Percentiles rank a stretch among this genome's conserved stretches.
Conservation (phyloP, 352 stramenopile genomes). For the Globisporangium barbulae region DNA sequence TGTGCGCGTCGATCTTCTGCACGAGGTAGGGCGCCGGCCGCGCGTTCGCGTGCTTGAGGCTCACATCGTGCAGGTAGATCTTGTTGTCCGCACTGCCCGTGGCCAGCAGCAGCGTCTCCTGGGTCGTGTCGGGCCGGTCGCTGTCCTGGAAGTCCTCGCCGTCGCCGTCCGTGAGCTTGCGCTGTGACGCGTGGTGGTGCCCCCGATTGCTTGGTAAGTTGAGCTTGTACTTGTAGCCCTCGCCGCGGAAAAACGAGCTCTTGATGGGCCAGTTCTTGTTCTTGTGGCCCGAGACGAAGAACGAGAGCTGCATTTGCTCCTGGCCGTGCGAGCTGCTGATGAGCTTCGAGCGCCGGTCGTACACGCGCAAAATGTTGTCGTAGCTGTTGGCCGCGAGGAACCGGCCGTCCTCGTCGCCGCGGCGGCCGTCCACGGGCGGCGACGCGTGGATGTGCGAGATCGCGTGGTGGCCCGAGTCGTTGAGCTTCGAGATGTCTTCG, state of each 20-base stretch:
- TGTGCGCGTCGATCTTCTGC: conserved; percentile 86
- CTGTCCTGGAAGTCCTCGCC: conserved; percentile 63
- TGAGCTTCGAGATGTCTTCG: conserved; percentile 74
- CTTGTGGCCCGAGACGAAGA: conserved; percentile 80
- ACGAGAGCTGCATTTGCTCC: conserved; percentile 78
- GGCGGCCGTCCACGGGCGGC: conserved; percentile 51
- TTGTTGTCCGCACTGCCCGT: conserved; percentile 86
- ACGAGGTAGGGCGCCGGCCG: conserved; percentile 56
- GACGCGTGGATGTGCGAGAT: conserved; percentile 86
- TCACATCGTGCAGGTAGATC: conserved; percentile 87
- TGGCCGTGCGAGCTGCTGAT: conserved; percentile 68
- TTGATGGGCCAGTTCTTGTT: conserved; percentile 92
- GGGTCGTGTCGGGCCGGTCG: conserved; percentile 40
- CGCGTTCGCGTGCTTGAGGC: conserved; percentile 44
- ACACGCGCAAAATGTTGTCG: conserved; percentile 88
- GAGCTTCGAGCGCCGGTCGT: conserved; percentile 79
- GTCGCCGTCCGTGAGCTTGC: conserved; percentile 80
- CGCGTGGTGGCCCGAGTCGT: conserved; percentile 70
- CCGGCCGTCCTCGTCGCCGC: conserved; percentile 65
- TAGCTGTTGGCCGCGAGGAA: conserved; percentile 88
- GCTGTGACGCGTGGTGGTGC: conserved; percentile 24
- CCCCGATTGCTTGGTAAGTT: conserved; percentile 45
- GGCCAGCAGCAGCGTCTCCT: conserved; percentile 75
- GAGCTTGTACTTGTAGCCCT: conserved; percentile 87
- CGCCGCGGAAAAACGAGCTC: conserved; percentile 85